These are phyloP conservation scores for Yamadazyma aaseri DNA, from an alignment of 1,139 yeast species.

Conservation along the genomic window DNA sequence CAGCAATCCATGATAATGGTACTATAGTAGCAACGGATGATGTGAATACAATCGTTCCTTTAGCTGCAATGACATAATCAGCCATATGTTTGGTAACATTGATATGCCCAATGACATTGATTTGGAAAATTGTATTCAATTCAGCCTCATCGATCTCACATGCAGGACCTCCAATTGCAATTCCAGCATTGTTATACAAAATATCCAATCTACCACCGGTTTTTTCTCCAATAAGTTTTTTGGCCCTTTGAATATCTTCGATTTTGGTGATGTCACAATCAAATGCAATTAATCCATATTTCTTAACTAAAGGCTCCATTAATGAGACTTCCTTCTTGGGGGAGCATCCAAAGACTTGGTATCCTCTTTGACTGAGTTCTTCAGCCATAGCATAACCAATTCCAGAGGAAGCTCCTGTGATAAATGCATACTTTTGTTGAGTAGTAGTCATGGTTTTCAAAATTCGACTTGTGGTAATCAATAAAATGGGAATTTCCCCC, in stretches of 20 bases:
- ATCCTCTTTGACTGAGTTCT: slow-evolving; percentile 29
- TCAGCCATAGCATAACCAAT: slow-evolving; percentile 33
- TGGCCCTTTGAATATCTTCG: slow-evolving; percentile 26
- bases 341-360: slow-evolving; percentile 33
- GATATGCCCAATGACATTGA: slow-evolving; percentile 39
- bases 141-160: slow-evolving; percentile 28
- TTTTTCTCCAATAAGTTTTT: slow-evolving; percentile 18
- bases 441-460: neutral
- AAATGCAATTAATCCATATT: slow-evolving; percentile 30
- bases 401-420: slow-evolving; percentile 42
- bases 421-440: slow-evolving; percentile 25
- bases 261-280: slow-evolving; percentile 32
- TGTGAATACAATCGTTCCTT: slow-evolving; percentile 38
- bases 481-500: too few relatives aligned
- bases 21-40: slow-evolving; percentile 34
- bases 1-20: slow-evolving; percentile 35
- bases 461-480: too few relatives aligned
- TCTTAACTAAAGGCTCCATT: slow-evolving; percentile 26
- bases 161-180: slow-evolving; percentile 31
- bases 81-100: slow-evolving; percentile 33
- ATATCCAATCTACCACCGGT: slow-evolving; percentile 31
- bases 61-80: slow-evolving; percentile 28
- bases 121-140: slow-evolving; percentile 24
- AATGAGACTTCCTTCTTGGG: slow-evolving; percentile 23
- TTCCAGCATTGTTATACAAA: slow-evolving; percentile 37